Conservation (phyloP, 129 eudicot species). For the Silybum marianum region DNA sequence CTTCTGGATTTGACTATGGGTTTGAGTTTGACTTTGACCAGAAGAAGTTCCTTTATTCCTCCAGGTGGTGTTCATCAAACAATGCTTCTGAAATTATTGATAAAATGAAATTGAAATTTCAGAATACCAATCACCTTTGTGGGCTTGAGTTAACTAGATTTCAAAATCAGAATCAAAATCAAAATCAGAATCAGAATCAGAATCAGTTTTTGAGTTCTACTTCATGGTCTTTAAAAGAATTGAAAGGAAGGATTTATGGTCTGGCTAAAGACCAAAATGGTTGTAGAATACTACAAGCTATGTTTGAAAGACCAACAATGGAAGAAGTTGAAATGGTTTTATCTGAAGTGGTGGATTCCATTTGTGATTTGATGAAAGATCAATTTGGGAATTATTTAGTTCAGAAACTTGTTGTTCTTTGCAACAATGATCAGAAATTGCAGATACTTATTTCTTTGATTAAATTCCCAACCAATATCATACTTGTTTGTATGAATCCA, state of each 20-base stretch:
- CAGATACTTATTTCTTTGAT: constrained; percentile 44
- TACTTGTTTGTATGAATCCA: constrained; percentile 48
- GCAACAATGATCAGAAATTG: constrained; percentile 64
- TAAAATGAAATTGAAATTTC: not conserved
- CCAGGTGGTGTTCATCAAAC: constrained; percentile 13
- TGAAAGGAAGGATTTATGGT: constrained; percentile 43
- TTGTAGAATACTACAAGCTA: constrained; percentile 38
- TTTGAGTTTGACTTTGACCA: constrained; percentile 33
- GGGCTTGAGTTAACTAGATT: not conserved
- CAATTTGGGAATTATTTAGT: constrained; percentile 61
- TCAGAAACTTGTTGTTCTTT: constrained; percentile 54
- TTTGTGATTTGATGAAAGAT: constrained; percentile 55
- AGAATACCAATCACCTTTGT: not conserved
- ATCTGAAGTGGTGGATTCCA: constrained; percentile 41
- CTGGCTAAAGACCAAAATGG: constrained; percentile 59
- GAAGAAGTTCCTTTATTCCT: constrained; percentile 28
- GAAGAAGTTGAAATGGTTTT: constrained; percentile 54
- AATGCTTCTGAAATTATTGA: not conserved
- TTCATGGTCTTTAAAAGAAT: constrained; percentile 27
- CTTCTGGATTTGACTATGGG: constrained; percentile 6
- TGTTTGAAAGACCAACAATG: constrained; percentile 39
- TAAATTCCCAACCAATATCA: constrained; percentile 37
- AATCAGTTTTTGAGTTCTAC: constrained; percentile 7
- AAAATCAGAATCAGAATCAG: not conserved
- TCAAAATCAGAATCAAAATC: constrained; percentile 1